Evolutionary conservation across 331 rosid genomes (phyloP), one percentile per base, ranked within the genome.

Genomic region (Rosa hybrid): DNA sequence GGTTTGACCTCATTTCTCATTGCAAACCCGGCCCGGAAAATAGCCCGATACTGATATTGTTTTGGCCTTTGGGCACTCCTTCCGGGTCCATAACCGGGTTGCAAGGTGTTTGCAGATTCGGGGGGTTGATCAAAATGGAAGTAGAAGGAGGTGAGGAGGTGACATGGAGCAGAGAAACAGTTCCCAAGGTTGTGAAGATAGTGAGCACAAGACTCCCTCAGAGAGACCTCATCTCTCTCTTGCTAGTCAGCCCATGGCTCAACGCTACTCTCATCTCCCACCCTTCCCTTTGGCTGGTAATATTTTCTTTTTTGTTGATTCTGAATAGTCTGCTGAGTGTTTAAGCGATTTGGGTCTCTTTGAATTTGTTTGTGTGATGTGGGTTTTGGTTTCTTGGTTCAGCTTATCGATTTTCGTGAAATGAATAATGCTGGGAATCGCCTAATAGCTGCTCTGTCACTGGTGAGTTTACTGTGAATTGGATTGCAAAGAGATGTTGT

Each of bases 391-490:
- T 76, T 2, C 7, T 27, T 49, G 38, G 56, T 51, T 38, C 80
- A 94, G 98, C 77, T 38, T 20, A 80, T 94, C 77, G 91, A 82
- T 87, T 90, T 94, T 78, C 92, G 92, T 18, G 97, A 94, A 82
- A 88, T 74, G 64, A 89, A 70, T 67, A 85, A 89, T 81, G 92
- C 94, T 1, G 97, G 96, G 81, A 94, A 90, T 86, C 91, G 92
- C 82, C 92, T 94, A 56, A 34, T 84, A 4, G 89, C 81, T 83
- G 92, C 98, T 73, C 92, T 92, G 76, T 89, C 98, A 73, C 86
- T 92, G 91, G 98, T 92, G 82, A 71, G 91, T 71, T 34, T 53
- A 4, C 75, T 8, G 14, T 21, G 8, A 23, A 46, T 51, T 74
- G 45, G 30, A 23, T 71, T 49, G 30, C 56, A 1, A n/a, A 59